Base-by-base conservation (phyloP, 805 yeast genomes). In the Starmerella bombi region DNA sequence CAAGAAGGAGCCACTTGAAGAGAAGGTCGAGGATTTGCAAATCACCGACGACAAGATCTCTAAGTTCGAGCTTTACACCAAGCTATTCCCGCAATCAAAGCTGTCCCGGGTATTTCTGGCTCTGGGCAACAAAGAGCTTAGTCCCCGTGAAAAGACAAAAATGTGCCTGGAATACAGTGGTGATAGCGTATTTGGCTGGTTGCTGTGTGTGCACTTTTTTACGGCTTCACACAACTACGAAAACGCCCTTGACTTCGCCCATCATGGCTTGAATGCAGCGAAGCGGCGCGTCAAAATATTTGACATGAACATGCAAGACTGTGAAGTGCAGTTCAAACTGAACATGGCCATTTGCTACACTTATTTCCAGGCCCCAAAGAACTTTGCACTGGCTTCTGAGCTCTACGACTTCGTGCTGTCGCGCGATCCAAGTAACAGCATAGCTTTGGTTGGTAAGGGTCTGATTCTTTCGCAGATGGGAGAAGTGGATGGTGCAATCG, bases 331-430 rank as follows among this genome's bases (percentile, higher is more conserved):
- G 38, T 60, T 82, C 18, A 64, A 79, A 7, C 68, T 84, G 28
- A 66, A 72, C 19, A 64, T 82, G 40, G 97, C 91, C 0, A 71
- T 76, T 0, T 69, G 80, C 1, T 82, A 85, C 54, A 81, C 93
- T 0, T 79, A 82, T 54, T 71, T 77, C 53, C 94, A 88, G 57
- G 80, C 96, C 0, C 98, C 97, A 9, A 84, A 84, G 58, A 81
- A 88, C 59, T 83, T 74, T 53, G 66, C 72, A 2, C 66, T 77
- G 20, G 97, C 98, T 0, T 55, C 79, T 22, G 73, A 72, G 36
- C 58, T 85, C 14, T 91, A 79, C 58, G 79, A 80, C 28, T 62
- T 65, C 19, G 73, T 85, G 3, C 63, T 83, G 20, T 48, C 58
- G 0, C 63, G 63, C 17, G 62, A 62, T 23, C 67, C 70, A 4